These are phyloP conservation scores for Wickerhamomyces xylosicus DNA, from an alignment of 805 yeast species.

Conservation along the genomic window DNA sequence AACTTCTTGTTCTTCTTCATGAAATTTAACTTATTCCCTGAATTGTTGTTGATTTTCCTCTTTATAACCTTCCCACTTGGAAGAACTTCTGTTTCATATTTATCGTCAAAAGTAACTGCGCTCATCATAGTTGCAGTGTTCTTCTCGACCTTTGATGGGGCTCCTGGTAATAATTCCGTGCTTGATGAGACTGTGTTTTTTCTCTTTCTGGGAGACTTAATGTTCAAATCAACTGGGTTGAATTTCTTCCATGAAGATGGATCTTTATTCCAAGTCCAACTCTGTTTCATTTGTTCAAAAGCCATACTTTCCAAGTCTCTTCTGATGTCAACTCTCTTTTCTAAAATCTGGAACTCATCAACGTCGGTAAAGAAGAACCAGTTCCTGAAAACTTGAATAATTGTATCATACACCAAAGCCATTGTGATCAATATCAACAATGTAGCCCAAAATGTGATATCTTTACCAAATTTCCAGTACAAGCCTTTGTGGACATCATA, in stretches of 20 bases:
- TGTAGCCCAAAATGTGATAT: slow-evolving; percentile 81
- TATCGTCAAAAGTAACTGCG: slow-evolving; percentile 13
- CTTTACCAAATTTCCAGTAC: slow-evolving; percentile 62
- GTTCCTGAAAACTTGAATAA: slow-evolving; percentile 45
- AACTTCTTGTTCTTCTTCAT: slow-evolving; percentile 31
- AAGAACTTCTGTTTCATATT: slow-evolving; percentile 44
- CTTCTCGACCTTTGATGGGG: slow-evolving; percentile 24
- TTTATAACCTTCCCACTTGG: slow-evolving; percentile 66
- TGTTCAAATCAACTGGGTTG: neutral
- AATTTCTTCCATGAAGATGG: slow-evolving; percentile 20
- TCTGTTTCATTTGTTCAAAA: slow-evolving; percentile 60
- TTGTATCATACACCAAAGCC: slow-evolving; percentile 57
- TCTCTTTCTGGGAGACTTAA: slow-evolving; percentile 12
- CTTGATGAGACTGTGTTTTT: slow-evolving; percentile 18
- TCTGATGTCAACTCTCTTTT: slow-evolving; percentile 57
- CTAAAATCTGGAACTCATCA: slow-evolving; percentile 70
- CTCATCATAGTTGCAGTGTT: slow-evolving; percentile 14
- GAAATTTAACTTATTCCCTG: slow-evolving; percentile 17
- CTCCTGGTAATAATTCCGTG: slow-evolving; percentile 41
- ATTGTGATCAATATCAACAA: slow-evolving; percentile 44
- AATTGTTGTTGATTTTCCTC: slow-evolving; percentile 22
- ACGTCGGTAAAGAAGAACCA: slow-evolving; percentile 61
- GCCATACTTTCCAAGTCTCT: slow-evolving; percentile 65
- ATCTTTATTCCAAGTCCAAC: slow-evolving; percentile 62
- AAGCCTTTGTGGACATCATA: slow-evolving; percentile 68